Evolutionary conservation across 2,329 filamentous ascomycete species (phyloP).

Genomic region (Aureobasidium namibiae): DNA sequence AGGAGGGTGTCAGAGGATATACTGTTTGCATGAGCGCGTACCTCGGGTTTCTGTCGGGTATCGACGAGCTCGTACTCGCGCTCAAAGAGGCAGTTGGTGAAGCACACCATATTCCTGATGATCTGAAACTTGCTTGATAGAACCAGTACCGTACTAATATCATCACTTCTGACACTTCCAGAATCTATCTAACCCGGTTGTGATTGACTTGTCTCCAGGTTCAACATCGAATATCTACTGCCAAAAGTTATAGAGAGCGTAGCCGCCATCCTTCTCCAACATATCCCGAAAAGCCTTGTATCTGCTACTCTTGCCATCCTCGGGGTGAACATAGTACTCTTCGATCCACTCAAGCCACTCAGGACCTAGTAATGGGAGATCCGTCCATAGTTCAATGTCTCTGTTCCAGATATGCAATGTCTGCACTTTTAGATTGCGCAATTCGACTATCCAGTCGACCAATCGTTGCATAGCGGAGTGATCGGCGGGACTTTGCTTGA

Average conservation of each 20-base stretch:
- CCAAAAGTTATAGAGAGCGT: background rate
- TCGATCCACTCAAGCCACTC: background rate
- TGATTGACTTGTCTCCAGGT: too few relatives aligned
- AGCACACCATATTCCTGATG: conserved; percentile 13
- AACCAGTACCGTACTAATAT: too few relatives aligned
- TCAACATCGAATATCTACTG: too few relatives aligned
- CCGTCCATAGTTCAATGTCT: background rate
- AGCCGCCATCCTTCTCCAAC: background rate
- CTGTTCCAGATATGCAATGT: background rate
- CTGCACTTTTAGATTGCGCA: background rate
- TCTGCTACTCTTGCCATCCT: background rate
- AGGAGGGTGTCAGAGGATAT: conserved; percentile 10
- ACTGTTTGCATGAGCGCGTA: conserved; percentile 12
- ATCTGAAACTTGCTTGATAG: background rate
- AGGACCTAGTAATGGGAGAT: background rate
- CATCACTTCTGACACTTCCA: too few relatives aligned
- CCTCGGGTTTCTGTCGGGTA: conserved; percentile 8
- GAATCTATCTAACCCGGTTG: too few relatives aligned
- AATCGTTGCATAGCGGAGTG: background rate
- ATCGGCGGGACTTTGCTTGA: background rate
- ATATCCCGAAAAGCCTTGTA: background rate
- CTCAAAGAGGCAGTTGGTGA: conserved; percentile 11
- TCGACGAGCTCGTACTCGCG: conserved; percentile 12
- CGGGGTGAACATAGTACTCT: background rate
- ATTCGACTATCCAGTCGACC: background rate